These are phyloP conservation scores for Geotrichum bryndzae DNA, from an alignment of 1,139 yeast genomes.

Conservation along the genomic window DNA sequence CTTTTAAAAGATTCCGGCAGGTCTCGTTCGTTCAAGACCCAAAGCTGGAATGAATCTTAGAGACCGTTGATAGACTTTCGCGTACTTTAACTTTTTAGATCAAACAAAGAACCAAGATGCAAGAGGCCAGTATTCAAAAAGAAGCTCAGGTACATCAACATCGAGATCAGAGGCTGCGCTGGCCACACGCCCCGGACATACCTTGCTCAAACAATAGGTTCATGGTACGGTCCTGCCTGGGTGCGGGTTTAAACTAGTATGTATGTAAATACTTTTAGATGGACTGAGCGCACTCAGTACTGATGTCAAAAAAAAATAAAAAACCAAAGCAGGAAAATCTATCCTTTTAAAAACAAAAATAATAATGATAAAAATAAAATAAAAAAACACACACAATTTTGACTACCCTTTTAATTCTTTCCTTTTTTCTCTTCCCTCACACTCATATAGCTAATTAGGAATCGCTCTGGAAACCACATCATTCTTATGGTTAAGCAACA, in stretches of 20 bases:
- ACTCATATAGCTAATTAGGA: not conserved
- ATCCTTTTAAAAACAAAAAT: no score
- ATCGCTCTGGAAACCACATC: not conserved
- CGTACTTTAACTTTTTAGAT: not conserved
- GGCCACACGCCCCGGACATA: no score
- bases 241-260: not conserved
- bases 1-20: no score
- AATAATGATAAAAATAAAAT: no score
- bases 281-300: not conserved
- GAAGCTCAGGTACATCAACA: not conserved
- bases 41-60: not conserved
- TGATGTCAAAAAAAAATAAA: not conserved
- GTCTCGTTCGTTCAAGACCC: no score
- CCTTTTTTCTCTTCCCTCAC: not conserved
- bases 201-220: not conserved
- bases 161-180: no score
- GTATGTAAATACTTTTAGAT: not conserved
- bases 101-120: not conserved
- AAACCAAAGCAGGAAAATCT: no score
- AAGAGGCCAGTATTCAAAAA: not conserved
- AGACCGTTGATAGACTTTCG: not conserved
- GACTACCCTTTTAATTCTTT: not conserved
- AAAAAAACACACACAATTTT: not conserved
- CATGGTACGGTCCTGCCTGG: not conserved
- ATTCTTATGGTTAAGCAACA: constrained; percentile 15